phyloP scores from a whole-genome alignment of 2,329 filamentous ascomycete genomes.

The Myriosclerotinia curreyana region DNA sequence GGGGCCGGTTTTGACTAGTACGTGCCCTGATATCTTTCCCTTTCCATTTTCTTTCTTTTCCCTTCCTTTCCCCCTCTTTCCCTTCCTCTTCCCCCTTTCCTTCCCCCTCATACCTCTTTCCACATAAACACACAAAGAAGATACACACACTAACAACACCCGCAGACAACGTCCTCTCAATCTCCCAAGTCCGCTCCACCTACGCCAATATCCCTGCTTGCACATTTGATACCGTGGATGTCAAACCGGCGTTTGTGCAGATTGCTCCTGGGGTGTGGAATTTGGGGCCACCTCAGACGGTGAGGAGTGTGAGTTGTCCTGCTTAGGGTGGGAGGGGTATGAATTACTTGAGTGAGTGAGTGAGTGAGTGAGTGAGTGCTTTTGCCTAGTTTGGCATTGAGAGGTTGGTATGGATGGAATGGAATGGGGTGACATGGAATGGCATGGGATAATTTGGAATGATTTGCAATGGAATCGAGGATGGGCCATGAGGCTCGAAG shows the following conservation, averaged over 20 bases:
- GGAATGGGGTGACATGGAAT: too few species aligned
- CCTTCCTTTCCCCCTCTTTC: neutral
- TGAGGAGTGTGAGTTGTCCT: slow-evolving; percentile 28
- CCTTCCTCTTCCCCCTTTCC: too few species aligned
- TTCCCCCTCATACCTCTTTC: too few species aligned
- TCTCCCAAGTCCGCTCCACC: slow-evolving; percentile 30
- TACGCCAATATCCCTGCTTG: slow-evolving; percentile 27
- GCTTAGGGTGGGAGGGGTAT: too few species aligned
- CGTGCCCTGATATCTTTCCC: slow-evolving; percentile 4
- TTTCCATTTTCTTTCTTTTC: neutral
- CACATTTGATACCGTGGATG: slow-evolving; percentile 29
- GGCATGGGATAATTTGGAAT: neutral
- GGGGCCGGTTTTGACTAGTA: slow-evolving; percentile 27
- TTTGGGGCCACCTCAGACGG: slow-evolving; percentile 34
- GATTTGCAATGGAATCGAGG: too few species aligned
- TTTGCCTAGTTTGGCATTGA: too few species aligned
- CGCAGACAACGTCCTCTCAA: slow-evolving; percentile 32
- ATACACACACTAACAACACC: neutral
- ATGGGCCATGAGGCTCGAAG: too few species aligned
- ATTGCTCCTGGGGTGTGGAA: slow-evolving; percentile 29
- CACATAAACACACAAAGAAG: too few species aligned
- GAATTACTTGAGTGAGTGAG: too few species aligned
- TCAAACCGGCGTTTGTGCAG: slow-evolving; percentile 23
- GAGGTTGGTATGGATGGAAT: too few species aligned
- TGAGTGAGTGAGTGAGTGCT: too few species aligned